Percentiles rank a stretch among this genome's conserved stretches.
phyloP scores from a whole-genome alignment of 1,284 basidiomycete genomes.

The Apiotrichum gamsii region DNA sequence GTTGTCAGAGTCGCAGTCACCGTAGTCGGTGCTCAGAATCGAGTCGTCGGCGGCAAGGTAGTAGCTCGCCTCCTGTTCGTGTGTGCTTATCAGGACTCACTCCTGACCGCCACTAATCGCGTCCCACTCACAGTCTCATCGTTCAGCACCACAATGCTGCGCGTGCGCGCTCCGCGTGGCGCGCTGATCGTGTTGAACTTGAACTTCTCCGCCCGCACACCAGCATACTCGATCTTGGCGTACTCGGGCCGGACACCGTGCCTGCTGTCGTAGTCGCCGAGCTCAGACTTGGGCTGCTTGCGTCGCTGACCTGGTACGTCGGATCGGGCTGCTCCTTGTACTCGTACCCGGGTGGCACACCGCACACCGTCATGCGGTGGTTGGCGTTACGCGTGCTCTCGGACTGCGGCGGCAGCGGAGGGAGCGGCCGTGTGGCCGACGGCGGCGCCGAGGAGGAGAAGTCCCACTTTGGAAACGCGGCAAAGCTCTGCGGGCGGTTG shows the following conservation, averaged over 20 bases:
- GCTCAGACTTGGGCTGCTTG: too few species aligned
- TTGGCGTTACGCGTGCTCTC: too few species aligned
- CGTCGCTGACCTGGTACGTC: too few species aligned
- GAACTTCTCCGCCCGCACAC: too few species aligned
- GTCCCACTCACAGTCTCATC: slow-evolving; percentile 1
- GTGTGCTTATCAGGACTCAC: not conserved
- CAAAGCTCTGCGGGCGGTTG: slow-evolving; percentile 9
- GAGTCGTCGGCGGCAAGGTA: slow-evolving; percentile 8
- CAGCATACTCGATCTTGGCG: too few species aligned
- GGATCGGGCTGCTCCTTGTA: not conserved
- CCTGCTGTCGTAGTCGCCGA: too few species aligned
- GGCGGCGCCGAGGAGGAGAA: not conserved
- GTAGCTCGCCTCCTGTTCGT: slow-evolving; percentile 9
- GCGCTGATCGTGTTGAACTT: too few species aligned
- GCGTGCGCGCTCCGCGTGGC: too few species aligned
- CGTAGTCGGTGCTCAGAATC: too few species aligned
- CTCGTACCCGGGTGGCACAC: not conserved
- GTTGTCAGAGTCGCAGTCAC: too few species aligned
- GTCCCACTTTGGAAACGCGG: slow-evolving; percentile 5
- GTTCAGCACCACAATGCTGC: slow-evolving; percentile 1
- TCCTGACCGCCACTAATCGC: not conserved
- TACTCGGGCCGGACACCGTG: too few species aligned
- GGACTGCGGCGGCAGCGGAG: not conserved
- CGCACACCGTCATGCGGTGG: not conserved
- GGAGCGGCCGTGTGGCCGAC: not conserved